phyloP scores from a whole-genome alignment of 2,329 filamentous ascomycete genomes.

The Rugonectria rugulosa region DNA sequence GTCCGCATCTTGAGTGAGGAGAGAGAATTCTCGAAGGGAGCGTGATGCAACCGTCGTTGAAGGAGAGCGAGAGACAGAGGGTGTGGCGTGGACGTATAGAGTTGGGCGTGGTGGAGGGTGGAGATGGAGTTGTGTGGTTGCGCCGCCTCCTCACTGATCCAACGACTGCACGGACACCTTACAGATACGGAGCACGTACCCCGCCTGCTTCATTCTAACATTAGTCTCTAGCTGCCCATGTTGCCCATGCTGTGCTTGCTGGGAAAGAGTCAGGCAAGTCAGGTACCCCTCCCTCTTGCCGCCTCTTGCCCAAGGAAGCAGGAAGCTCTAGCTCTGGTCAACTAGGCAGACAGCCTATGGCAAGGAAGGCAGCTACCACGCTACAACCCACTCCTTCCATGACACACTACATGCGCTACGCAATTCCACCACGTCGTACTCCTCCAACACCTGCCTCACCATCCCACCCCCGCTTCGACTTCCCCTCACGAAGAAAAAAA shows the following conservation, averaged over 20 bases:
- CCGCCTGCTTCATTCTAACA: background rate
- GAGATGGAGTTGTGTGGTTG: constrained; percentile 13
- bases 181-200: constrained; percentile 1
- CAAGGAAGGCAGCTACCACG: background rate
- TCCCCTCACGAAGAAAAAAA: constrained; percentile 33
- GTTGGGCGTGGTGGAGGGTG: constrained; percentile 26
- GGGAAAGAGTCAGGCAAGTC: too few species aligned
- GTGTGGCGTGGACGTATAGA: constrained; percentile 21
- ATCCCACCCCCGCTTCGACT: constrained; percentile 27
- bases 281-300: background rate
- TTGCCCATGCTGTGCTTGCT: too few species aligned
- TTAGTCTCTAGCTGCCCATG: too few species aligned
- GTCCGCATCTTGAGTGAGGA: constrained; percentile 32
- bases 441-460: background rate
- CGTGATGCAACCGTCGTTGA: background rate
- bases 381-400: background rate
- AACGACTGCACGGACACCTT: background rate
- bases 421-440: background rate
- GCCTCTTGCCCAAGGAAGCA: background rate
- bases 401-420: background rate
- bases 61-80: constrained; percentile 1
- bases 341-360: background rate
- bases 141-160: background rate
- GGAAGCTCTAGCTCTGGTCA: background rate
- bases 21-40: constrained; percentile 16